Conservation (phyloP, 148 eudicot genomes). For the Chenopodium suecicum region DNA sequence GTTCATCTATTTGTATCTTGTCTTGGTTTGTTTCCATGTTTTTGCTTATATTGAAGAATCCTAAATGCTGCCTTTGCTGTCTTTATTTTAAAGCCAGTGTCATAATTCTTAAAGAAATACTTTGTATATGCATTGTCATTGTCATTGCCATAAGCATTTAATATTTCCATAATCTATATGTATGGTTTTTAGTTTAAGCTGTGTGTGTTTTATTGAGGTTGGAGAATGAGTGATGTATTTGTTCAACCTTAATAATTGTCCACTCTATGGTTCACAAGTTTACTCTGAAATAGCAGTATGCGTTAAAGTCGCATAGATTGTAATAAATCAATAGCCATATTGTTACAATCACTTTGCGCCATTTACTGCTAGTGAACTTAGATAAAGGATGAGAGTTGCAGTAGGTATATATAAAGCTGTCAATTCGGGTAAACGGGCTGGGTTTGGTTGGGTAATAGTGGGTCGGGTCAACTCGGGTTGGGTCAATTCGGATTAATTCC, state of each 20-base stretch:
- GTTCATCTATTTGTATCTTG: neutral
- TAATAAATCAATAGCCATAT: neutral
- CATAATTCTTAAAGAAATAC: neutral
- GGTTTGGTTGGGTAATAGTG: too few species aligned
- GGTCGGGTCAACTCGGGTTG: too few species aligned
- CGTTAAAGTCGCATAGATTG: neutral
- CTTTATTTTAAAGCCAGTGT: neutral
- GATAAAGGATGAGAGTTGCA: too few species aligned
- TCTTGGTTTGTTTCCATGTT: conserved; percentile 14
- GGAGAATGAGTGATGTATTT: too few species aligned
- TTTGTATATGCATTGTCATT: too few species aligned
- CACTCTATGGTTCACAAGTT: neutral
- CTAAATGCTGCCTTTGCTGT: neutral
- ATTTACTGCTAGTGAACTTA: too few species aligned
- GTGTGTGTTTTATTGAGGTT: too few species aligned
- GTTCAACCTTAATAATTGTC: too few species aligned
- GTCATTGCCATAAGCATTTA: neutral
- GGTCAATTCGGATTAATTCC: too few species aligned
- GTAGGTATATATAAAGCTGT: too few species aligned
- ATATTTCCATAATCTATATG: neutral
- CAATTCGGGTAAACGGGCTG: too few species aligned
- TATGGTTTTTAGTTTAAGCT: neutral
- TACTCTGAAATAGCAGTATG: neutral
- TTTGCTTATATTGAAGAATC: conserved; percentile 7
- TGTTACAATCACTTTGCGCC: neutral